Percentiles rank a stretch among this genome's conserved stretches.
Evolutionary conservation across 2,329 filamentous ascomycete species (phyloP).

Genomic region (Zymoseptoria tritici): DNA sequence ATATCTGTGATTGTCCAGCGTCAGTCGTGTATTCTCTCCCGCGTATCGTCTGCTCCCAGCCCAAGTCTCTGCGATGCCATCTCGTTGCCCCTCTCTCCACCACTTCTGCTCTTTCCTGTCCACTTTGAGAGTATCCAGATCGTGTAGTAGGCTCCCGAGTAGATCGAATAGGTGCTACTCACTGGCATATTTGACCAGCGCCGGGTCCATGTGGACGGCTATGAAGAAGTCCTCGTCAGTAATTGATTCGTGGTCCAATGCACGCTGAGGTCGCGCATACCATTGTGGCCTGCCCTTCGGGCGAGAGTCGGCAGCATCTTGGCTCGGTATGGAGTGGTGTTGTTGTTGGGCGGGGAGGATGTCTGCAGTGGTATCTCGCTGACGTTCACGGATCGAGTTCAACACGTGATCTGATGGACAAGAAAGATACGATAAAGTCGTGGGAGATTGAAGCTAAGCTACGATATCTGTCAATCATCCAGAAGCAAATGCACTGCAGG

Average conservation of each 20-base stretch:
- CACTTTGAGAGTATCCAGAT: neutral
- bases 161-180: conserved; percentile 21
- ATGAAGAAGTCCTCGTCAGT: conserved; percentile 14
- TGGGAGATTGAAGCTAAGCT: neutral
- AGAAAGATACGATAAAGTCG: neutral
- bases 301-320: conserved; percentile 26
- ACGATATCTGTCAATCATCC: no score
- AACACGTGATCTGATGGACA: neutral
- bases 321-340: conserved; percentile 8
- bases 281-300: conserved; percentile 33
- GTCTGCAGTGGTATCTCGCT: neutral
- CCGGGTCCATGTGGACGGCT: conserved; percentile 49
- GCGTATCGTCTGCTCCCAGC: neutral
- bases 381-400: neutral
- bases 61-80: no score
- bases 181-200: conserved; percentile 49
- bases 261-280: conserved; percentile 16
- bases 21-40: conserved; percentile 5
- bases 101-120: neutral
- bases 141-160: conserved; percentile 28
- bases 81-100: neutral
- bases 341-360: conserved; percentile 2
- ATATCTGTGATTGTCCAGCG: conserved; percentile 54
- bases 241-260: neutral
- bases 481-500: no score